Evolutionary conservation across 2,329 filamentous ascomycete species (phyloP), one percentile per base, ranked within the genome.

Genomic region (Eutypa lata): DNA sequence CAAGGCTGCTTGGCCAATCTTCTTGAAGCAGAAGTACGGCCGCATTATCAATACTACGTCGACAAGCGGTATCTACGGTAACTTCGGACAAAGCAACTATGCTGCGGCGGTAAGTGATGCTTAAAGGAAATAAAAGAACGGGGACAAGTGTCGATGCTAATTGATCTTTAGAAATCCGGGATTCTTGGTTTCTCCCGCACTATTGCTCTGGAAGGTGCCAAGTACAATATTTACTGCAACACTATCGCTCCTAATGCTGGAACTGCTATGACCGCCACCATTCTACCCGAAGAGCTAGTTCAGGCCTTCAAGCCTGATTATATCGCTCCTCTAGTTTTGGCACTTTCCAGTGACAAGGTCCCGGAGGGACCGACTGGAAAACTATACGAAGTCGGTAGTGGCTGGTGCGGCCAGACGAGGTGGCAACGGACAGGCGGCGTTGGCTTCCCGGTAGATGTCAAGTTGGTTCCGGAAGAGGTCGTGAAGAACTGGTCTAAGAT

Each of bases 301-400:
- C 92, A 97, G 78, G 93, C 94, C 45, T 96, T 99, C 82, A 99
- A 97, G 86, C 94, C 94, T 55, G 93, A 97, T 69, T 97, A 96
- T 74, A 92, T 99, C 71, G 94, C 94, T 50, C 94, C 94, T 56
- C 77, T 97, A 37, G 92, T 99, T 49, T 85, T 93, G 51, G 85
- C 92, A 43, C 88, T 99, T 53, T 80, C 73, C 72, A 90, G 86
- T 70, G 94, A 99, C 76, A 90, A 90, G 75, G 86, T 91, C 50
- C 93, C 94, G 26, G 83, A 89, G 67, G 84, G 89, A 61, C 83
- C 86, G 16, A 97, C 91, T 53, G 93, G 93, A 59, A 88, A 87
- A 50, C 82, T 99, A 47, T 99, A 91, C 75, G 94, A 99, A 77
- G 90, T 93, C 62, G 94, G 94, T 65, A 94, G 90, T 68, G 94